Base-by-base conservation (phyloP, 208 protist species). In the Crithidia brevicula region DNA sequence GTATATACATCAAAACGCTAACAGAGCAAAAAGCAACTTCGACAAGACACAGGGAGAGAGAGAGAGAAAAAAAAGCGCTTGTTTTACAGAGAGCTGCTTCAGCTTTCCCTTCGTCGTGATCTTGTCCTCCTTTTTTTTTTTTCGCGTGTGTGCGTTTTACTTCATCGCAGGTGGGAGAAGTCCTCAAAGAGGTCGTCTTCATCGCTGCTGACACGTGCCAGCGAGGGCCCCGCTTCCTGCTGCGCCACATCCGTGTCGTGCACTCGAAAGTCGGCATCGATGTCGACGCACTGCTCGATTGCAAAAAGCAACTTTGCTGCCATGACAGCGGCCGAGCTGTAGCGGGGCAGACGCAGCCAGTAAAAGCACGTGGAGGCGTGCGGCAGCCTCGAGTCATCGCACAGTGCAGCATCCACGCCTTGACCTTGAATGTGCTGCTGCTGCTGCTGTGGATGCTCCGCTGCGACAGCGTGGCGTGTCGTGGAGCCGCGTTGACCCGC, bases 291-390 rank as follows among this genome's bases (percentile, higher is more conserved):
- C 31, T 98, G 88, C 52, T 91, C 85, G 63, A 98, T 98, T 2
- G 97, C 96, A 71, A 97, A 98, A 2, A 98, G 80, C n/a, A 99
- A 67, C 70, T 91, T 97, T 54, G 96, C 79, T 33, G 77, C 68
- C 87, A 99, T 85, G 13, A 98, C 77, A n/a, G 88, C 81, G 7
- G 79, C 60, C 8, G 85, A 92, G 72, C 84, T 90, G 81, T 99
- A 99, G 16, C 75, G 53, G 22, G 98, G 97, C 43, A 99, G 78
- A 0, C 89, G 89, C 20, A 98, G 82, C 72, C 85, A 97, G 67
- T 98, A 99, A 79, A 99, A 99, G 79, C 98, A 99, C 46, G 98
- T 99, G 22, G 92, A 92, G 28, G 93, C 89, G 43, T 98, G 85
- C 22, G 97, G 96, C 16, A 99, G 82, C n/a, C 95, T 79, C 31